Conservation (phyloP, 2,329 filamentous ascomycete genomes). For the Spiromastix sp. region DNA sequence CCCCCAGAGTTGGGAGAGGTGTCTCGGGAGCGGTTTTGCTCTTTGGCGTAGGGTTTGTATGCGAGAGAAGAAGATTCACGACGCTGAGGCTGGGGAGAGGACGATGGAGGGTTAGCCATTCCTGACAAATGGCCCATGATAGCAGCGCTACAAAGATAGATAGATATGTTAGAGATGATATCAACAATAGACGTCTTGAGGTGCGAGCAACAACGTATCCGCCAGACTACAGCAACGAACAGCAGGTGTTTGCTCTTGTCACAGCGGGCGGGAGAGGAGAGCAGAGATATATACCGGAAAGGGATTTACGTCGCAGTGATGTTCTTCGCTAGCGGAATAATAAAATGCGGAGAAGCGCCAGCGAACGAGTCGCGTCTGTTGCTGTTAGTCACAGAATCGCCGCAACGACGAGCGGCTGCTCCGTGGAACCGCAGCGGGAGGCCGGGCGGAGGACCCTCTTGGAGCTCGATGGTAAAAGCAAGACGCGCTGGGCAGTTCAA, state of each 20-base stretch:
- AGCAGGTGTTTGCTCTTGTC: too few species aligned
- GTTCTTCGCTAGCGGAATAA: too few species aligned
- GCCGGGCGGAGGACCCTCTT: constrained; percentile 1
- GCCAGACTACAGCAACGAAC: too few species aligned
- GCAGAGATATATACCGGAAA: too few species aligned
- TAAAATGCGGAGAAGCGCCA: too few species aligned
- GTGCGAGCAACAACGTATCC: too few species aligned
- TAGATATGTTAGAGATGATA: constrained; percentile 13
- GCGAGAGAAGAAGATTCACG: constrained; percentile 6
- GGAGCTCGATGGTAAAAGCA: not conserved
- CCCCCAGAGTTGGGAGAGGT: constrained; percentile 26
- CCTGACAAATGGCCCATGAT: too few species aligned
- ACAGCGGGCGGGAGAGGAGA: too few species aligned
- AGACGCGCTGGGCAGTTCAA: too few species aligned
- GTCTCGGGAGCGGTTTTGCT: constrained; percentile 17
- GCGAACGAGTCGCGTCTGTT: constrained; percentile 16
- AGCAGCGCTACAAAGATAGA: constrained; percentile 10
- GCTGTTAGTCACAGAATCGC: constrained; percentile 6
- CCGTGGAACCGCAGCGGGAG: too few species aligned
- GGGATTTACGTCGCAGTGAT: too few species aligned
- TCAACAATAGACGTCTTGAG: too few species aligned
- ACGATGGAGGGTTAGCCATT: constrained; percentile 8
- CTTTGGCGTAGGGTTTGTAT: constrained; percentile 9
- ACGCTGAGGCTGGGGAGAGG: constrained; percentile 14
- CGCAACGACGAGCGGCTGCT: not conserved